Percentiles rank a stretch among this genome's conserved stretches.
These are phyloP conservation scores for Isabelozyma pseudorhagii DNA, from an alignment of 805 yeast genomes.

Conservation along the genomic window DNA sequence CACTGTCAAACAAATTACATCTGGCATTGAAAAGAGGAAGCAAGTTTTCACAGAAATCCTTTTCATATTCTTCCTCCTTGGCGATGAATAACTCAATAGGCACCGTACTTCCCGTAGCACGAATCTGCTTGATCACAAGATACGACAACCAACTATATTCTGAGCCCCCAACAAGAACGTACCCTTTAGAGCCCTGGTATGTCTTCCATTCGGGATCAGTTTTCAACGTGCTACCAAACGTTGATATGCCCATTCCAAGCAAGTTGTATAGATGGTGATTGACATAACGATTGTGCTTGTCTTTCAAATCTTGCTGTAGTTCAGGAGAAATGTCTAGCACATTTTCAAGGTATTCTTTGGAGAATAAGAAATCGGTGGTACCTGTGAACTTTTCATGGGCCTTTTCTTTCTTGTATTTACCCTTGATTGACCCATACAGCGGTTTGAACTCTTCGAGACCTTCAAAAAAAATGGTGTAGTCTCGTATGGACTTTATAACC, in stretches of 20 bases:
- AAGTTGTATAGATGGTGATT: conserved; percentile 9
- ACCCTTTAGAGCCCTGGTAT: conserved; percentile 32
- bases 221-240: conserved; percentile 31
- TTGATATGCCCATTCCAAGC: conserved; percentile 14
- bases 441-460: conserved; percentile 34
- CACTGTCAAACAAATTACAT: conserved; percentile 43
- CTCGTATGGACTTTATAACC: conserved; percentile 6
- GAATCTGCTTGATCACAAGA: conserved; percentile 45
- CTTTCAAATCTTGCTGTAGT: conserved; percentile 29
- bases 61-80: conserved; percentile 41
- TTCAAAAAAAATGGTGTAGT: conserved; percentile 29
- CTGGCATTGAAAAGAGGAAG: conserved; percentile 41
- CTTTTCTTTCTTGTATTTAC: conserved; percentile 36
- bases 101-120: conserved; percentile 37
- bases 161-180: conserved; percentile 54
- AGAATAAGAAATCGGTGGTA: conserved; percentile 40
- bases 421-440: conserved; percentile 35
- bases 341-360: conserved; percentile 43
- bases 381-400: conserved; percentile 44
- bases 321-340: conserved; percentile 39
- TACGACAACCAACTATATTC: conserved; percentile 49
- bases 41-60: conserved; percentile 38
- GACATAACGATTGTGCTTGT: conserved; percentile 33
- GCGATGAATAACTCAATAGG: conserved; percentile 54
- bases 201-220: conserved; percentile 38